These are phyloP conservation scores for Astrephomene gubernaculifera DNA, from an alignment of 139 green algal genomes.

Conservation along the genomic window DNA sequence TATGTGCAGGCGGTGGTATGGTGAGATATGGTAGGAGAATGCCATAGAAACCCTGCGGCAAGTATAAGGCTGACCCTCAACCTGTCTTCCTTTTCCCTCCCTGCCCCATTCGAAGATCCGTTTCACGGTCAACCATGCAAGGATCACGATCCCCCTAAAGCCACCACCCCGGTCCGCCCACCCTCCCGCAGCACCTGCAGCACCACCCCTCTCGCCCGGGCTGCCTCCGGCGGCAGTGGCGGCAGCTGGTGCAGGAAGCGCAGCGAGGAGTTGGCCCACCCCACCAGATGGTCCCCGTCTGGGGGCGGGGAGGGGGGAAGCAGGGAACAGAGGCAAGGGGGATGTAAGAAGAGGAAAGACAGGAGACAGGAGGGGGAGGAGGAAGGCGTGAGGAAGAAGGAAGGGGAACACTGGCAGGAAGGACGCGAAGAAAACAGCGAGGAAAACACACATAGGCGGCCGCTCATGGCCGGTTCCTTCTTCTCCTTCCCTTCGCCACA, in stretches of 20 bases:
- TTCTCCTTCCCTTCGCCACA: no score
- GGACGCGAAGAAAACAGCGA: no score
- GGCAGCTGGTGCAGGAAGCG: conserved; percentile 73
- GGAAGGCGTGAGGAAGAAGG: neutral
- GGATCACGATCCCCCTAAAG: neutral
- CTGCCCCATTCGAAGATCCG: neutral
- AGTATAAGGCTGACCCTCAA: neutral
- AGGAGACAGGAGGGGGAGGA: neutral
- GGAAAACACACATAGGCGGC: no score
- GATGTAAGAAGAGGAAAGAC: no score
- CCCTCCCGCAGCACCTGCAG: conserved; percentile 48
- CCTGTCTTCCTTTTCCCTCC: neutral
- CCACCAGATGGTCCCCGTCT: conserved; percentile 82
- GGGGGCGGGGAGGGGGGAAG: neutral
- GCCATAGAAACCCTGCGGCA: no score
- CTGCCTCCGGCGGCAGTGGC: conserved; percentile 40
- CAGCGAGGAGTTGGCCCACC: conserved; percentile 84
- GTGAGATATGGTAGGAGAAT: no score
- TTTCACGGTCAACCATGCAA: neutral
- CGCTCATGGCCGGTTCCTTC: no score
- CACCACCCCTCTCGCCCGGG: conserved; percentile 66
- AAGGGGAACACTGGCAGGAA: no score
- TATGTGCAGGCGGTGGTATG: no score
- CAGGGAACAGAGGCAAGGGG: no score
- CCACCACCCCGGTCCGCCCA: neutral